phyloP scores from a whole-genome alignment of 371 early-diverging fungal species.

The Circinella minor region DNA sequence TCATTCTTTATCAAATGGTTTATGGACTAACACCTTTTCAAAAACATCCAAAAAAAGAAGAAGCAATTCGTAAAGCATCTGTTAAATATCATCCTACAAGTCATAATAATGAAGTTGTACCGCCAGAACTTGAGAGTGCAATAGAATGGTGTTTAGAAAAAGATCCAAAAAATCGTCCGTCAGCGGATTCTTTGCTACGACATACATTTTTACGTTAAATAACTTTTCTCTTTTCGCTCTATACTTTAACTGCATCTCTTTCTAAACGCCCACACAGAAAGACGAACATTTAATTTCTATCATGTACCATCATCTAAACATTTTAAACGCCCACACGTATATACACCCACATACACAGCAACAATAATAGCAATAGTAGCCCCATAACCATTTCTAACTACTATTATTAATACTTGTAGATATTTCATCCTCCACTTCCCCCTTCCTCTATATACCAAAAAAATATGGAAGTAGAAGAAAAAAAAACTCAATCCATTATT shows the following conservation, averaged over 20 bases:
- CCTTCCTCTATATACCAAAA: no score
- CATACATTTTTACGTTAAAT: background rate
- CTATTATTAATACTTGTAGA: no score
- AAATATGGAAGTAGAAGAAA: no score
- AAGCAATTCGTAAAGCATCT: background rate
- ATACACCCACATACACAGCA: no score
- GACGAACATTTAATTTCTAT: no score
- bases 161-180: background rate
- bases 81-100: background rate
- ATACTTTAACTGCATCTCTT: background rate
- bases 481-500: no score
- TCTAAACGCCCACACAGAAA: no score
- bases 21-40: slow-evolving; percentile 92
- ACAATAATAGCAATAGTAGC: no score
- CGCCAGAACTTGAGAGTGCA: background rate
- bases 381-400: no score
- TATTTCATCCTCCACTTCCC: no score
- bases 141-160: background rate
- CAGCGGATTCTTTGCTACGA: background rate
- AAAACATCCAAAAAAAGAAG: background rate
- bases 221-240: background rate
- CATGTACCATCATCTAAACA: no score
- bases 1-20: slow-evolving; percentile 96
- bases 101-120: background rate
- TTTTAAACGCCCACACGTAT: no score